Conservation (phyloP, 2,329 filamentous ascomycete genomes). For the Fusarium equiseti region DNA sequence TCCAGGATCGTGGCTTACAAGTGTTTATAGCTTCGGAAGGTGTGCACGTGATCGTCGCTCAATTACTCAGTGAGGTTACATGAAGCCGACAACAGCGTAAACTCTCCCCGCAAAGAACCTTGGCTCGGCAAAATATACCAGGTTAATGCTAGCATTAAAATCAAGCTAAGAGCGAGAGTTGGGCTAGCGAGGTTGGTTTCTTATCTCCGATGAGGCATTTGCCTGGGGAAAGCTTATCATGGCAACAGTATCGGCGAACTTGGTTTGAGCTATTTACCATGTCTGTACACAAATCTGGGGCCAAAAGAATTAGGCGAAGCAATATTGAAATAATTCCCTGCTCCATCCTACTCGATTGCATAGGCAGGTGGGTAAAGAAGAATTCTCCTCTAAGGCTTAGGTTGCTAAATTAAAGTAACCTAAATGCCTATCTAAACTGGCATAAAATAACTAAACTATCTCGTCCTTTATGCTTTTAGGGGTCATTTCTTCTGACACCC, state of each 20-base stretch:
- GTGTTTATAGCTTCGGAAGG: conserved; percentile 21
- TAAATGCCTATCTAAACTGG: too few species aligned
- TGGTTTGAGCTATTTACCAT: neutral
- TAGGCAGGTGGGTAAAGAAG: too few species aligned
- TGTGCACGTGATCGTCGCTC: conserved; percentile 32
- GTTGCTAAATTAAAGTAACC: too few species aligned
- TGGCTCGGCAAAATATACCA: neutral
- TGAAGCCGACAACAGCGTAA: conserved; percentile 17
- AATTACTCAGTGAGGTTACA: conserved; percentile 25
- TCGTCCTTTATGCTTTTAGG: too few species aligned
- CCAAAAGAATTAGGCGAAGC: neutral
- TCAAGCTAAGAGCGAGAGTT: neutral
- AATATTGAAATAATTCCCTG: neutral
- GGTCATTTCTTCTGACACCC: too few species aligned
- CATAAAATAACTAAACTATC: too few species aligned
- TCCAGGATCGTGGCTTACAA: neutral
- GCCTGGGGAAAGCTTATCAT: neutral
- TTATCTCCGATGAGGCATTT: conserved; percentile 12
- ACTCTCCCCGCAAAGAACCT: conserved; percentile 1
- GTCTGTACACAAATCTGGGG: neutral
- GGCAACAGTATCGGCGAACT: conserved; percentile 2
- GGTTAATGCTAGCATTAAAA: conserved; percentile 6
- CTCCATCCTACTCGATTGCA: neutral
- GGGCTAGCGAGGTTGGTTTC: neutral
- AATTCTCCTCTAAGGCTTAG: too few species aligned